These are phyloP conservation scores for Monilinia fructigena DNA, from an alignment of 2,329 filamentous ascomycete species.

Conservation along the genomic window DNA sequence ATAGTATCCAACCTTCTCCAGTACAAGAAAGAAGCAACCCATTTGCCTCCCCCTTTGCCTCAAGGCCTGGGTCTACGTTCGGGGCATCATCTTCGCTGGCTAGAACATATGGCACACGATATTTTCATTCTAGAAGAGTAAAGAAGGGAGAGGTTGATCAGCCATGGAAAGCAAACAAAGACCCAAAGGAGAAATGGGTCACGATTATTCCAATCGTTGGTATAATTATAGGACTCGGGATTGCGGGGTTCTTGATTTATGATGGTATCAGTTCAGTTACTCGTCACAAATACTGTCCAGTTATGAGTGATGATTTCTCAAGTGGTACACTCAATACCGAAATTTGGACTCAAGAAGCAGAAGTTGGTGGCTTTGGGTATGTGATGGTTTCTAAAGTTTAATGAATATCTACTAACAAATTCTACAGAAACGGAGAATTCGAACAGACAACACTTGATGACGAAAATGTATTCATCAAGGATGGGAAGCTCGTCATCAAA, in stretches of 20 bases:
- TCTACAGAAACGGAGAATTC: slow-evolving; percentile 72
- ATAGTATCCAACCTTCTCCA: slow-evolving; percentile 35
- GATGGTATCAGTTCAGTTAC: slow-evolving; percentile 71
- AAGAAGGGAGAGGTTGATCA: slow-evolving; percentile 71
- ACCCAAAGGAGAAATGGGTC: slow-evolving; percentile 82
- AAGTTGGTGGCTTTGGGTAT: slow-evolving; percentile 43
- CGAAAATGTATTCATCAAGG: slow-evolving; percentile 71
- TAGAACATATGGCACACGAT: slow-evolving; percentile 29
- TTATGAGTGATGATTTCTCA: slow-evolving; percentile 51
- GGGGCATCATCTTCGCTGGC: slow-evolving; percentile 45
- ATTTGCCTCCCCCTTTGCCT: slow-evolving; percentile 43
- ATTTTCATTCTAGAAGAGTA: slow-evolving; percentile 49
- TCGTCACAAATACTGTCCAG: slow-evolving; percentile 62
- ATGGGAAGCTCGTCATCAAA: slow-evolving; percentile 70
- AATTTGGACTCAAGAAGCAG: slow-evolving; percentile 52
- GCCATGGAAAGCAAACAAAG: slow-evolving; percentile 71
- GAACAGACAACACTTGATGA: slow-evolving; percentile 69
- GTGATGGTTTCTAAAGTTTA: slow-evolving; percentile 58
- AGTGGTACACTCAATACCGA: slow-evolving; percentile 49
- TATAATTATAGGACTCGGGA: slow-evolving; percentile 63
- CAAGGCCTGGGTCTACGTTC: slow-evolving; percentile 45
- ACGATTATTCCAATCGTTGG: slow-evolving; percentile 76
- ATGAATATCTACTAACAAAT: not conserved
- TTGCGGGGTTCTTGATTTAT: slow-evolving; percentile 72
- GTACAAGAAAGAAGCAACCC: slow-evolving; percentile 29